phyloP scores from a whole-genome alignment of 768 basidiomycete genomes.

The Hypholoma sublateritium region DNA sequence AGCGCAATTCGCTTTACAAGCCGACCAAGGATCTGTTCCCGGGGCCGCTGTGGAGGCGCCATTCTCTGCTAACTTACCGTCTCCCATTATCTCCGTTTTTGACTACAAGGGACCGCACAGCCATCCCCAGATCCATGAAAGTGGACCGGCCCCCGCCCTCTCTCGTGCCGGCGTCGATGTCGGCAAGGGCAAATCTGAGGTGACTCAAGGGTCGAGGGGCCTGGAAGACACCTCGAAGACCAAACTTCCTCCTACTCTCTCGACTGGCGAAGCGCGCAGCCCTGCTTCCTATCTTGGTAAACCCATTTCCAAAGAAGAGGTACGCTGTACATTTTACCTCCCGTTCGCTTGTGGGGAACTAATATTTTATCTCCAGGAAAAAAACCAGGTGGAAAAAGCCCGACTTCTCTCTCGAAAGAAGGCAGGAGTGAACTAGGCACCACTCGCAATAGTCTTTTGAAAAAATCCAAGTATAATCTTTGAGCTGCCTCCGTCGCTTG shows the following conservation, averaged over 20 bases:
- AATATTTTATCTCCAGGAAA: neutral
- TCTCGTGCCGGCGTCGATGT: too few relatives aligned
- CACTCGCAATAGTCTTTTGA: neutral
- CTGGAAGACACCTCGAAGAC: neutral
- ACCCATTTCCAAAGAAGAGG: conserved; percentile 1
- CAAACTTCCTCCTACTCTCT: neutral
- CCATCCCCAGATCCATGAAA: too few relatives aligned
- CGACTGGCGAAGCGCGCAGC: neutral
- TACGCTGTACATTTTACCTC: neutral
- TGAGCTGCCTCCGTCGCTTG: neutral
- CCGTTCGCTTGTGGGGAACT: neutral
- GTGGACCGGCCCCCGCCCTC: too few relatives aligned
- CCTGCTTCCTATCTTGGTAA: neutral
- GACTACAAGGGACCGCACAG: too few relatives aligned
- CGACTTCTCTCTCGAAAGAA: neutral
- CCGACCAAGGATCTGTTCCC: too few relatives aligned
- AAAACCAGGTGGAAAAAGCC: neutral
- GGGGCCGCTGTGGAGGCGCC: too few relatives aligned
- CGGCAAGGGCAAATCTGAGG: too few relatives aligned
- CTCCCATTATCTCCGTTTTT: too few relatives aligned
- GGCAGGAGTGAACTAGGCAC: neutral
- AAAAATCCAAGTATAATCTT: neutral
- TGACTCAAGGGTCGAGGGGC: too few relatives aligned
- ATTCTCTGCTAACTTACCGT: too few relatives aligned
- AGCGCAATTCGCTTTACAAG: too few relatives aligned